Evolutionary conservation across 306 rosid genomes (phyloP), one percentile per base, ranked within the genome.

Genomic region (Cucurbita argyrosperma): DNA sequence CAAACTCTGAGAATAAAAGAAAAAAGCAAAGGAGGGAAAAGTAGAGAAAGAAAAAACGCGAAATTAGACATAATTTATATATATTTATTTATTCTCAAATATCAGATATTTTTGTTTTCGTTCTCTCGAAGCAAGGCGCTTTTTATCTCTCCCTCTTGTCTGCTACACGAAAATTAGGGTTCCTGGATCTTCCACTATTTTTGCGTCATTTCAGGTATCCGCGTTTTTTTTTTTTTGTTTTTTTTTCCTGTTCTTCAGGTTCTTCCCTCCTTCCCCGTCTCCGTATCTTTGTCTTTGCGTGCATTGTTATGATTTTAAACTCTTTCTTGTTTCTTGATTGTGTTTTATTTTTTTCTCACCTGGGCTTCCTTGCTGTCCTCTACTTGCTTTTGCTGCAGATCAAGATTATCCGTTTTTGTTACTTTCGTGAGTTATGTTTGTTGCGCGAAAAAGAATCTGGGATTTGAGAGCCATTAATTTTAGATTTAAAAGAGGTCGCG

Each of bases 31-130:
- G 54, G 54, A 50, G 54, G 54, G 18, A 50, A 50, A 50, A 50
- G 54, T 7, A 50, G 54, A 50, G 3, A 50, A 47, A 26, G 45
- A 38, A 47, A 26, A 55, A 38, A 37, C 7, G 45, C 10, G 26
- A 18, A 14, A 50, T 19, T 46, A 21, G 14, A 46, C 67, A 42
- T 47, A n/a, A 50, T 42, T 37, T 61, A 61, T 61, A 38, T 39
- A 64, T 63, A 47, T 14, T 19, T 11, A 45, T 54, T 72, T 55
- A 68, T 40, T 7, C 13, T 6, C 43, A 54, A 40, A 58, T 5
- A 14, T 23, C 9, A 74, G 83, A 88, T 84, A 87, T 85, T 83
- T 87, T 85, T 70, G 82, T 56, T 81, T 59, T 73, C 79, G 81
- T 76, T 75, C 61, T 56, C 61, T 57, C 55, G 70, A 76, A 49